A percentile compares a stretch with the other conserved stretches of the same genome.
phyloP scores from a whole-genome alignment of 2,329 filamentous ascomycete genomes.

The Tolypocladium tropicale region DNA sequence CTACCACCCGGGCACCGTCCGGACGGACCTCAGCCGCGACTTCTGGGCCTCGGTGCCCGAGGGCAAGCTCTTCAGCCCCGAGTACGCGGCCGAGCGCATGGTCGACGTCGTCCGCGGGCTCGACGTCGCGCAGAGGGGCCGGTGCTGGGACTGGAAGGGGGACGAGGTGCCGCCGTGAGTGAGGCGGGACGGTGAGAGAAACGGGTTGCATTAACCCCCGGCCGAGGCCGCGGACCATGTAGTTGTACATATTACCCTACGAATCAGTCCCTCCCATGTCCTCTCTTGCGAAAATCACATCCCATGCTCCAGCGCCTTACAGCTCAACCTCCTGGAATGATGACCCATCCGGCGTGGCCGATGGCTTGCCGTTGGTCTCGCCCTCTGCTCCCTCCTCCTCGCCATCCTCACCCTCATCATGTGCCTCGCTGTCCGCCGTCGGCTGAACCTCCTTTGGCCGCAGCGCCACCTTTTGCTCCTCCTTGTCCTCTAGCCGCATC shows the following conservation, averaged over 20 bases:
- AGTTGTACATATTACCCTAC: not conserved
- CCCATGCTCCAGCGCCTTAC: slow-evolving; percentile 18
- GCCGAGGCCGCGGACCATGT: not conserved
- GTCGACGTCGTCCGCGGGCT: slow-evolving; percentile 46
- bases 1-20: slow-evolving; percentile 74
- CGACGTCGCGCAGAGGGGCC: slow-evolving; percentile 42
- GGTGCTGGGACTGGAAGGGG: slow-evolving; percentile 61
- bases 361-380: slow-evolving; percentile 26
- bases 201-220: not conserved
- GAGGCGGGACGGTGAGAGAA: not conserved
- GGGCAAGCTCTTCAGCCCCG: slow-evolving; percentile 54
- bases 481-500: slow-evolving; percentile 42
- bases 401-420: slow-evolving; percentile 16
- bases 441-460: slow-evolving; percentile 21
- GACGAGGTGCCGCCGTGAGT: slow-evolving; percentile 49
- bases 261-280: not conserved
- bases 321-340: slow-evolving; percentile 57
- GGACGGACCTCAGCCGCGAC: slow-evolving; percentile 59
- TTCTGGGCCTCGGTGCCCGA: slow-evolving; percentile 59
- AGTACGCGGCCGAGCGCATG: slow-evolving; percentile 56
- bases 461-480: slow-evolving; percentile 42
- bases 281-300: too few relatives aligned
- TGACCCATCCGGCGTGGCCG: slow-evolving; percentile 41
- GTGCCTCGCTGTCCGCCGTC: slow-evolving; percentile 18
- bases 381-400: slow-evolving; percentile 22